Conservation (phyloP, 2,329 filamentous ascomycete species). For the Talaromyces sp. region DNA sequence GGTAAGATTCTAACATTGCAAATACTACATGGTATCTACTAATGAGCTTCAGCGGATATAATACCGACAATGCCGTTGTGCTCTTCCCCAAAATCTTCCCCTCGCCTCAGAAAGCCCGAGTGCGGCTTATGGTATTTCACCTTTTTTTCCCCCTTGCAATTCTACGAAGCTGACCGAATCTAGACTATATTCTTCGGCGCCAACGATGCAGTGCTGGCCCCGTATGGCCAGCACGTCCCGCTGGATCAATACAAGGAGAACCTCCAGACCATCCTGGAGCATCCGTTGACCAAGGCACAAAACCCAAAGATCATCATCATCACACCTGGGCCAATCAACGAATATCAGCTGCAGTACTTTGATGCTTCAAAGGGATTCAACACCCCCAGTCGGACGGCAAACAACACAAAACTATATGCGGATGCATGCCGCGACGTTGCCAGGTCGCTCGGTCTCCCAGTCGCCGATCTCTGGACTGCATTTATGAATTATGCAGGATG, state of each 20-base stretch:
- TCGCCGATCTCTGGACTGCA: slow-evolving; percentile 75
- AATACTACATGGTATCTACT: slow-evolving; percentile 5
- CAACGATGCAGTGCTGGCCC: slow-evolving; percentile 75
- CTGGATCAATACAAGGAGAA: slow-evolving; percentile 72
- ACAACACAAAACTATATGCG: slow-evolving; percentile 59
- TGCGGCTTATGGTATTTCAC: slow-evolving; percentile 34
- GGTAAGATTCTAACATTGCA: slow-evolving; percentile 31
- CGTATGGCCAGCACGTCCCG: slow-evolving; percentile 70
- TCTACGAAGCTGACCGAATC: slow-evolving; percentile 5
- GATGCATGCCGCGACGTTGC: slow-evolving; percentile 62
- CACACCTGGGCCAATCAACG: slow-evolving; percentile 75
- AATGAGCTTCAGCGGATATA: slow-evolving; percentile 62
- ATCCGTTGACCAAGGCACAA: slow-evolving; percentile 66
- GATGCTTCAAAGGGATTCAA: slow-evolving; percentile 48
- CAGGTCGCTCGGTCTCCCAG: slow-evolving; percentile 50
- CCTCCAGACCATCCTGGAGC: slow-evolving; percentile 64
- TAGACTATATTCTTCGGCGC: slow-evolving; percentile 80
- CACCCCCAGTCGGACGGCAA: slow-evolving; percentile 53
- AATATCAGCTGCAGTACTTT: slow-evolving; percentile 57
- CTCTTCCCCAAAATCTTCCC: slow-evolving; percentile 69
- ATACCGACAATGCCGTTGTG: slow-evolving; percentile 67
- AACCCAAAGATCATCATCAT: slow-evolving; percentile 70
- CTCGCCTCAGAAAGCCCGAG: slow-evolving; percentile 50
- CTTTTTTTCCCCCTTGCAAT: not conserved
- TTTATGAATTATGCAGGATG: slow-evolving; percentile 65